Percentiles rank a stretch among this genome's conserved stretches.
These are phyloP conservation scores for Penicillium palitans DNA, from an alignment of 2,329 filamentous ascomycete genomes.

Conservation along the genomic window DNA sequence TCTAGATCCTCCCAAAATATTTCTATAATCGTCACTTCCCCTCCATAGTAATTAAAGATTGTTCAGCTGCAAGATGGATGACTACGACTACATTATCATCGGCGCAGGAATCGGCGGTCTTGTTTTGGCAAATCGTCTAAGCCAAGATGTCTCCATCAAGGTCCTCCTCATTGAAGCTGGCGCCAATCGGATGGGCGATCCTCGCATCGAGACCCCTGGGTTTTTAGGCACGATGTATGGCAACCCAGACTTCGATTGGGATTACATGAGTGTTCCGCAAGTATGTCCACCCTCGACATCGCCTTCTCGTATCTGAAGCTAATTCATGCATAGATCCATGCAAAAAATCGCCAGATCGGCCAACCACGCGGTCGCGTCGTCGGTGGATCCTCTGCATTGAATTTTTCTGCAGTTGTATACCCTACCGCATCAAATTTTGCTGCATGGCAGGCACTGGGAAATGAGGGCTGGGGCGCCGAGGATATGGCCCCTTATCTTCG, in stretches of 20 bases:
- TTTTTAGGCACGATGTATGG: slow-evolving; percentile 20
- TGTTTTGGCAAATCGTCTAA: slow-evolving; percentile 34
- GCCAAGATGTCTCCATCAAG: slow-evolving; percentile 25
- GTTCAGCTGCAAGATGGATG: background rate
- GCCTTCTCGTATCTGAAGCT: background rate
- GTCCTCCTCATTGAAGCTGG: slow-evolving; percentile 36
- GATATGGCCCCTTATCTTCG: slow-evolving; percentile 52
- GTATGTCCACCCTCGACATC: slow-evolving; percentile 6
- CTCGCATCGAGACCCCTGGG: slow-evolving; percentile 25
- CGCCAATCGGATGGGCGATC: slow-evolving; percentile 24
- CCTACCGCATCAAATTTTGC: slow-evolving; percentile 43
- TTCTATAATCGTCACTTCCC: background rate
- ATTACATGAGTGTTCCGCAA: slow-evolving; percentile 29
- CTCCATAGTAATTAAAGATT: background rate
- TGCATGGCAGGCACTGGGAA: slow-evolving; percentile 49
- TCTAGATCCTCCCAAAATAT: background rate
- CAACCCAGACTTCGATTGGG: slow-evolving; percentile 29
- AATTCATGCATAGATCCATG: slow-evolving; percentile 20
- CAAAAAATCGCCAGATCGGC: slow-evolving; percentile 43
- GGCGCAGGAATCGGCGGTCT: slow-evolving; percentile 37
- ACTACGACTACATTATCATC: slow-evolving; percentile 34
- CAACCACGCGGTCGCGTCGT: slow-evolving; percentile 53
- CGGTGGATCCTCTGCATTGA: slow-evolving; percentile 51
- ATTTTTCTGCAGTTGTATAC: slow-evolving; percentile 37
- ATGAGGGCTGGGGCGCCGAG: slow-evolving; percentile 48